phyloP scores from a whole-genome alignment of 2,329 filamentous ascomycete species.

The Diaporthe eres region DNA sequence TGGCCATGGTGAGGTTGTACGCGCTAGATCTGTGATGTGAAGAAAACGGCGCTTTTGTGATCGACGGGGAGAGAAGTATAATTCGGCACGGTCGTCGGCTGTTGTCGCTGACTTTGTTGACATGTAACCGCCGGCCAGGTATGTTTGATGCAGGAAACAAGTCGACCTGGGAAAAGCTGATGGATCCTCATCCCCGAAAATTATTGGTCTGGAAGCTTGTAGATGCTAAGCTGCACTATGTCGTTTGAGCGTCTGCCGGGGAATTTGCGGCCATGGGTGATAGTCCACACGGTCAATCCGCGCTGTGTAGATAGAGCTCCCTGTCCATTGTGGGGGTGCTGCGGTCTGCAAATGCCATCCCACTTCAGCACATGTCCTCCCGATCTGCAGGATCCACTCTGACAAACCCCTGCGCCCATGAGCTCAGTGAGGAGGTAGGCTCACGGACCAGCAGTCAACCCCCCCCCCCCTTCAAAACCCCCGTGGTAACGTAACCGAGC shows the following conservation, averaged over 20 bases:
- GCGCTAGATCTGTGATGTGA: background rate
- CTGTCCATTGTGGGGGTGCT: constrained; percentile 7
- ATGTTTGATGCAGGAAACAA: background rate
- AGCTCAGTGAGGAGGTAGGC: constrained; percentile 15
- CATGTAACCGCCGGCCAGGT: background rate
- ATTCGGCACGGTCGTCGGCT: background rate
- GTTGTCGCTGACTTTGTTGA: background rate
- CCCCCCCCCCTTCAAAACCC: background rate
- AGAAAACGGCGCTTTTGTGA: background rate
- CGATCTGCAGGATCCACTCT: constrained; percentile 2
- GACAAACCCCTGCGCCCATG: constrained; percentile 34
- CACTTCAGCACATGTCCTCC: constrained; percentile 30
- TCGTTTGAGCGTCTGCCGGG: background rate
- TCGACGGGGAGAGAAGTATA: background rate
- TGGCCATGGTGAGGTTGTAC: constrained; percentile 42
- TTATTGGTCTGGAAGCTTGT: background rate
- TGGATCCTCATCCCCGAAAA: constrained; percentile 15
- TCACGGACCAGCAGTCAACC: constrained; percentile 9
- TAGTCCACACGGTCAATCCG: background rate
- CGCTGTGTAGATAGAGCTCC: background rate
- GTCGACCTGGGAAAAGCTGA: background rate
- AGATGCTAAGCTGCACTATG: background rate
- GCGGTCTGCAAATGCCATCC: constrained; percentile 24
- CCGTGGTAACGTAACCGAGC: background rate
- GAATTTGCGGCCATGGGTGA: background rate